Evolutionary conservation across 2,329 filamentous ascomycete genomes (phyloP).

Genomic region (Gliomastix tumulicola): DNA sequence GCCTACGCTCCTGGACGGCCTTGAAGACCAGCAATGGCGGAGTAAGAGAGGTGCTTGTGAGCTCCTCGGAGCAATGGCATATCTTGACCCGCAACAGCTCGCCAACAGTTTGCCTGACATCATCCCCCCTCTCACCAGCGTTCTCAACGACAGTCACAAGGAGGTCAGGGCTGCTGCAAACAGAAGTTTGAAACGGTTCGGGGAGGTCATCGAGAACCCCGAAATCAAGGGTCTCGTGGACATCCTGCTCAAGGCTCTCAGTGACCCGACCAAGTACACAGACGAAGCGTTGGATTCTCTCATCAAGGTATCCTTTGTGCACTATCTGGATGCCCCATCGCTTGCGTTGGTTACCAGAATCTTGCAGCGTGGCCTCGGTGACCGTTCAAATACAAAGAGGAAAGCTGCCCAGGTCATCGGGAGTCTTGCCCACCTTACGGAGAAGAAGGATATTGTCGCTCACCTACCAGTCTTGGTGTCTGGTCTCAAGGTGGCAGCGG

Average conservation of each 20-base stretch:
- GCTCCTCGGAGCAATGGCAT: slow-evolving; percentile 95
- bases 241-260: slow-evolving; percentile 90
- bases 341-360: slow-evolving; percentile 92
- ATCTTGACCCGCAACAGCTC: slow-evolving; percentile 91
- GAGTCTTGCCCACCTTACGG: slow-evolving; percentile 92
- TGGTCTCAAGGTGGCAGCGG: slow-evolving; percentile 79
- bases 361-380: slow-evolving; percentile 82
- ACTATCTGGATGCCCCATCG: slow-evolving; percentile 96
- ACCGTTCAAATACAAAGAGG: slow-evolving; percentile 89
- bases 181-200: slow-evolving; percentile 92
- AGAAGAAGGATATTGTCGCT: slow-evolving; percentile 85
- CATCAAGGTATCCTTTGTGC: slow-evolving; percentile 97
- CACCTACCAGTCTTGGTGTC: slow-evolving; percentile 90
- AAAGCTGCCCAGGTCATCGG: slow-evolving; percentile 98
- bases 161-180: slow-evolving; percentile 91
- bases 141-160: slow-evolving; percentile 96
- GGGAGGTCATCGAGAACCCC: slow-evolving; percentile 96
- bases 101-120: slow-evolving; percentile 90
- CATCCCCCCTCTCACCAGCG: slow-evolving; percentile 88
- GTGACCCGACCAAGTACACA: slow-evolving; percentile 94
- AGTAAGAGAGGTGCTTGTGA: slow-evolving; percentile 98
- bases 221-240: slow-evolving; percentile 91
- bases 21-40: slow-evolving; percentile 94
- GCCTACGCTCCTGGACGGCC: slow-evolving; percentile 81
- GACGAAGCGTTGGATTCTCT: slow-evolving; percentile 89